These are phyloP conservation scores for Aphanomyces invadans DNA, from an alignment of 352 stramenopile genomes.

Conservation along the genomic window DNA sequence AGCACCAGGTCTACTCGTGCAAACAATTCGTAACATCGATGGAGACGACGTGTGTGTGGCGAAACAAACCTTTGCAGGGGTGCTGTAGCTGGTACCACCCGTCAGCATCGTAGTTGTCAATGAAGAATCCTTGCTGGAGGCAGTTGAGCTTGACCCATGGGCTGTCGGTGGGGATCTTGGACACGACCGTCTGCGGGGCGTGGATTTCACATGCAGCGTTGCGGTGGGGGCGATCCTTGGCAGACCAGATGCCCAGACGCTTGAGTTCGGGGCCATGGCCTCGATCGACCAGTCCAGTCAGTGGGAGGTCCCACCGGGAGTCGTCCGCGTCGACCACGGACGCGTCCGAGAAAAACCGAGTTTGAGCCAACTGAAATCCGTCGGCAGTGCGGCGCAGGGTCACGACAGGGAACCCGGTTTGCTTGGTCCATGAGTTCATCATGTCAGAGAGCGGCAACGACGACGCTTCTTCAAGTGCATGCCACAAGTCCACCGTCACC, in stretches of 20 bases:
- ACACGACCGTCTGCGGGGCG: constrained; percentile 60
- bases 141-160: constrained; percentile 95
- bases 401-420: constrained; percentile 91
- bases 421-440: constrained; percentile 90
- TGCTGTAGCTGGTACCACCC: constrained; percentile 78
- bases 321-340: constrained; percentile 50
- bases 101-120: constrained; percentile 87
- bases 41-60: background rate
- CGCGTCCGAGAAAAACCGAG: constrained; percentile 90
- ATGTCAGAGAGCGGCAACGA: constrained; percentile 88
- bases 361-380: constrained; percentile 80
- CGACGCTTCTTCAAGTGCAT: constrained; percentile 84
- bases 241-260: constrained; percentile 61
- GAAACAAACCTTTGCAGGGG: constrained; percentile 32
- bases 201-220: constrained; percentile 75
- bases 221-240: constrained; percentile 31
- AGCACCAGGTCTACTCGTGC: constrained; percentile 35
- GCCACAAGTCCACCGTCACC: constrained; percentile 93
- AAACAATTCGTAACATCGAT: background rate
- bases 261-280: constrained; percentile 34
- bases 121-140: constrained; percentile 90
- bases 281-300: constrained; percentile 57
- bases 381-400: constrained; percentile 60
- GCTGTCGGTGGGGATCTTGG: constrained; percentile 36
- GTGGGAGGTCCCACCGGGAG: constrained; percentile 80